Percentiles rank a stretch among this genome's conserved stretches.
These are phyloP conservation scores for Coemansia sp. DNA, from an alignment of 192 early-diverging fungal species.

Conservation along the genomic window DNA sequence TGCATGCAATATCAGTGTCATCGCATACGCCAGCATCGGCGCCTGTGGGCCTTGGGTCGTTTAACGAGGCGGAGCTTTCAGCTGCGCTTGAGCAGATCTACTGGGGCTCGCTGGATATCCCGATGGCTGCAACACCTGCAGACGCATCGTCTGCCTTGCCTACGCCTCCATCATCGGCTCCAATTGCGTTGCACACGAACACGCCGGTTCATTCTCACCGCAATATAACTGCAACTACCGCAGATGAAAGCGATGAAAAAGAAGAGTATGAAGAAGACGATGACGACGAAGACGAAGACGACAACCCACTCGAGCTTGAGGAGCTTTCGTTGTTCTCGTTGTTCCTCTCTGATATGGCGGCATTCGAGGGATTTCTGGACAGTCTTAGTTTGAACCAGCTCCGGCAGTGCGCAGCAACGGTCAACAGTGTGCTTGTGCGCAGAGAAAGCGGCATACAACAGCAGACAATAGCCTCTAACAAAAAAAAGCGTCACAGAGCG, in stretches of 20 bases:
- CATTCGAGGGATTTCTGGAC: conserved; percentile 43
- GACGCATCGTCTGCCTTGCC: background rate
- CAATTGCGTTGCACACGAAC: background rate
- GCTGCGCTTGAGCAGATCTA: conserved; percentile 50
- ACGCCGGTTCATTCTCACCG: no score
- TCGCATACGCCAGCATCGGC: background rate
- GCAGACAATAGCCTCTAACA: background rate
- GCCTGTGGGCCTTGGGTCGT: conserved; percentile 19
- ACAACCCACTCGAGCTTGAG: conserved; percentile 42
- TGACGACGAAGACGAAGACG: conserved; percentile 17
- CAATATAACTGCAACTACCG: background rate
- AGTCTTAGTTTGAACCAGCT: conserved; percentile 48
- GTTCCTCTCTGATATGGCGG: conserved; percentile 40
- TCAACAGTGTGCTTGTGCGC: conserved; percentile 45
- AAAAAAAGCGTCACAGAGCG: background rate
- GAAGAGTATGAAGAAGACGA: conserved; percentile 1
- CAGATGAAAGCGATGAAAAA: background rate
- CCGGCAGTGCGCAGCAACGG: conserved; percentile 49
- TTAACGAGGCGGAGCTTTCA: conserved; percentile 45
- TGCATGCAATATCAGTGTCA: background rate
- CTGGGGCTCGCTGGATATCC: conserved; percentile 35
- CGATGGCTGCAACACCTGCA: conserved; percentile 1
- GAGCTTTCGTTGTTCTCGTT: conserved; percentile 50
- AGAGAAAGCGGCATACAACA: conserved; percentile 20
- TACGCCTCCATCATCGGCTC: conserved; percentile 28